Percentiles rank a stretch among this genome's conserved stretches.
These are phyloP conservation scores for Magnusiomyces sp. DNA, from an alignment of 1,139 yeast species.

Conservation along the genomic window DNA sequence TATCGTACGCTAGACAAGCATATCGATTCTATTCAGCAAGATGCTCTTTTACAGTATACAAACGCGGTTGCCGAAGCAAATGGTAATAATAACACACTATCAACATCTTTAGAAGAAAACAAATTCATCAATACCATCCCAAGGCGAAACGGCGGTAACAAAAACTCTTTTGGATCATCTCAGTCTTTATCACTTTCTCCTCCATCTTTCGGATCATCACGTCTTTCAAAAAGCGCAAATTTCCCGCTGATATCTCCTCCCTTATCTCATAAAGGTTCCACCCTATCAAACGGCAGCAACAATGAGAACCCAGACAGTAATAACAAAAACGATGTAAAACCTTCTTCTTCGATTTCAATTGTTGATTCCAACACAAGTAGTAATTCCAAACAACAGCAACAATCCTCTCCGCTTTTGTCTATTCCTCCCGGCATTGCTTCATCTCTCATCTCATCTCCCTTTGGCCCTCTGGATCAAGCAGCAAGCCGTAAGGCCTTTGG, in stretches of 20 bases:
- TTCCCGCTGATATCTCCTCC: conserved; percentile 18
- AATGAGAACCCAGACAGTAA: not conserved
- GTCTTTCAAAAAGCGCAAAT: conserved; percentile 14
- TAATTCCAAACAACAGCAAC: conserved; percentile 5
- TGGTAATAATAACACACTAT: conserved; percentile 14
- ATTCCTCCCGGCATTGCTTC: conserved; percentile 10
- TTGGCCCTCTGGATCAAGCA: conserved; percentile 82
- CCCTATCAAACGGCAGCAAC: conserved; percentile 2
- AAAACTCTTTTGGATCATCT: conserved; percentile 1
- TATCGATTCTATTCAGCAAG: conserved; percentile 24
- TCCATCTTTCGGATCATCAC: conserved; percentile 19
- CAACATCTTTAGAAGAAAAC: conserved; percentile 10
- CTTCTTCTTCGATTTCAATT: conserved; percentile 9
- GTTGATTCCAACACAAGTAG: conserved; percentile 7
- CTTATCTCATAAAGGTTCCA: not conserved
- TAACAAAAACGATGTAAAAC: conserved; percentile 4
- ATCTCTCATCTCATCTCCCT: conserved; percentile 51
- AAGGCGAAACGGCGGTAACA: not conserved
- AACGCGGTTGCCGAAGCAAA: conserved; percentile 3
- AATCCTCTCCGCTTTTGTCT: conserved; percentile 5
- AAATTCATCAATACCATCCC: not conserved
- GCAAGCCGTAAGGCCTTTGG: conserved; percentile 87
- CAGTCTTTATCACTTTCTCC: conserved; percentile 17
- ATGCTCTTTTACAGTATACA: conserved; percentile 16
- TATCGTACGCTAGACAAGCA: conserved; percentile 83